Evolutionary conservation across 2,329 filamentous ascomycete species (phyloP), one percentile per base, ranked within the genome.

Genomic region (Xylariaceae sp.): DNA sequence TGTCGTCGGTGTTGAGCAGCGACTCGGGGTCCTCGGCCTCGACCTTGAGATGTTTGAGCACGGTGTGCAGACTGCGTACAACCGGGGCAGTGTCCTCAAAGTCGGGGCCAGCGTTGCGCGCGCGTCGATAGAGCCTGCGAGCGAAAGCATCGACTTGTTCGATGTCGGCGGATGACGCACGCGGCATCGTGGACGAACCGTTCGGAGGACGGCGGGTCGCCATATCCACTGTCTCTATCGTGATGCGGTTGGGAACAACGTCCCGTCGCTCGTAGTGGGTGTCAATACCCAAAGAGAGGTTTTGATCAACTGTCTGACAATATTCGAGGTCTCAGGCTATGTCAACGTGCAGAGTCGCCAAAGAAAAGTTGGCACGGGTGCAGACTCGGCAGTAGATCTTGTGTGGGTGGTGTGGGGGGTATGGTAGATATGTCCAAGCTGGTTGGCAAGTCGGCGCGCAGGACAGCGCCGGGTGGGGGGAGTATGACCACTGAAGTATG

Each of bases 21-120:
- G 79, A 81, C 50, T 76, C 74, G 1, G 68, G 65, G 50, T 79
- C 77, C 48, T 75, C 69, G 30, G 72, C 71, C 62, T 83, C 79
- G 48, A 71, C 66, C 41, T 74, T 76, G 19, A 83, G 64, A 51
- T 81, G 74, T 41, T 76, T 73, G 6, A 83, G 64, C 11, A 73
- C 72, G 4, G 70, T 70, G 50, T 82, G 73, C 31, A 84, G 64
- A 33, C 66, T 66, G 41, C 71, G 72, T 30, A 82, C 69, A 28
- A 72, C 69, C 12, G 62, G 56, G 12, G 74, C 68, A 35, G 78
- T 66, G 34, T 73, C 67, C 41, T 66, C 65, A 43, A 79, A 76
- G 32, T 73, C 67, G 3, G 67, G 62, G 13, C 71, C 68, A 3
- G 72, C 67, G 19, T 67, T 64, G 48, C 72, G 72, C 38, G 73